A percentile compares a stretch with the other conserved stretches of the same genome.
Evolutionary conservation across 2,329 filamentous ascomycete species (phyloP).

Genomic region (Pseudopyricularia cyperi): DNA sequence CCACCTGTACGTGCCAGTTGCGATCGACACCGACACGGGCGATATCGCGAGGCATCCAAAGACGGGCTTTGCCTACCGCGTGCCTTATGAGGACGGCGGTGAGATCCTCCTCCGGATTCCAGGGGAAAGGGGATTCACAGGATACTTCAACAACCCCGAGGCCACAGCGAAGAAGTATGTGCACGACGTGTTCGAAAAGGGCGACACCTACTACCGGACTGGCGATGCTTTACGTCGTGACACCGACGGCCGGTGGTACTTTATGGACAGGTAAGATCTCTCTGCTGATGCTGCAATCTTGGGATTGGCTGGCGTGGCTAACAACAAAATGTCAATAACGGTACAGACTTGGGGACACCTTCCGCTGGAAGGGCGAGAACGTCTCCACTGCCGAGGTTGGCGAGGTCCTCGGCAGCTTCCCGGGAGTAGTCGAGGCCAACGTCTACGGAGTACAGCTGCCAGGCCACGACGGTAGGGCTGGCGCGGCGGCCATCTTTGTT

Average conservation of each 20-base stretch:
- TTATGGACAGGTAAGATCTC: conserved; percentile 39
- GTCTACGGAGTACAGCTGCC: conserved; percentile 75
- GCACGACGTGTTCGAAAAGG: conserved; percentile 49
- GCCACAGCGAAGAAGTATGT: conserved; percentile 57
- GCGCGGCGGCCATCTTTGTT: conserved; percentile 38
- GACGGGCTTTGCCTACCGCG: conserved; percentile 53
- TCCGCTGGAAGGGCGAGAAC: conserved; percentile 73
- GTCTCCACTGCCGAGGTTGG: conserved; percentile 72
- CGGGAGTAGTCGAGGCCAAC: conserved; percentile 61
- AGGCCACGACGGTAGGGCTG: conserved; percentile 70
- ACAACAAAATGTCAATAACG: not conserved
- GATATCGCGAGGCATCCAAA: conserved; percentile 52
- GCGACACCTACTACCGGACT: conserved; percentile 55
- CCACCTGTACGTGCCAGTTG: conserved; percentile 50
- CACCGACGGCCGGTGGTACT: conserved; percentile 53
- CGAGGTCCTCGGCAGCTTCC: conserved; percentile 55
- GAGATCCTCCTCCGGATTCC: conserved; percentile 59
- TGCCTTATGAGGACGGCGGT: conserved; percentile 55
- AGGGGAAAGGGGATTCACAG: conserved; percentile 45
- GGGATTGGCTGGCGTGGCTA: not conserved
- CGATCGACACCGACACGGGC: conserved; percentile 54
- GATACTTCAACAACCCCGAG: conserved; percentile 55
- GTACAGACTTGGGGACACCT: conserved; percentile 53
- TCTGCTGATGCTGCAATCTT: conserved; percentile 12
- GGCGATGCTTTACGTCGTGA: conserved; percentile 54